These are phyloP conservation scores for Malassezia caprae DNA, from an alignment of 1,284 basidiomycete species.

Conservation along the genomic window DNA sequence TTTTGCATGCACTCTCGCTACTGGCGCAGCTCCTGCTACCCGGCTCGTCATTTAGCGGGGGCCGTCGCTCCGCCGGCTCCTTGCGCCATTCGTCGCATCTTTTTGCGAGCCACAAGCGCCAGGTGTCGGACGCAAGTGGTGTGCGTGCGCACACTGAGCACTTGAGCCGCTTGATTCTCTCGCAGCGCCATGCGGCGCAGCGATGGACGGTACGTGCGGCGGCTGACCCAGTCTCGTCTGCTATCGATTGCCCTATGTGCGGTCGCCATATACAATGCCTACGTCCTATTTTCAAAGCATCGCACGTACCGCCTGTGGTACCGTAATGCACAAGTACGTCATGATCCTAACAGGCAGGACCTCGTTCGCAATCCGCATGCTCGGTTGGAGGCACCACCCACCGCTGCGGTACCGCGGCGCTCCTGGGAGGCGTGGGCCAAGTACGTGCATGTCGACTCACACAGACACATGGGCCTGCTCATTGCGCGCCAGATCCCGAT, in stretches of 20 bases:
- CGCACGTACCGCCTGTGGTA: slow-evolving; percentile 17
- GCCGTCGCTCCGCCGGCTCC: not conserved
- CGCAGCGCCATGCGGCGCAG: slow-evolving; percentile 9
- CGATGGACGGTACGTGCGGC: not conserved
- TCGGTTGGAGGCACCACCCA: slow-evolving; percentile 7
- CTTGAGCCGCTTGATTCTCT: slow-evolving; percentile 4
- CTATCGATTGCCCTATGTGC: slow-evolving; percentile 3
- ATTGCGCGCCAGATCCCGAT: slow-evolving; percentile 8
- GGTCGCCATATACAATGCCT: slow-evolving; percentile 12
- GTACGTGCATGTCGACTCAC: not conserved
- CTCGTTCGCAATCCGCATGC: slow-evolving; percentile 12
- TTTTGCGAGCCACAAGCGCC: slow-evolving; percentile 2
- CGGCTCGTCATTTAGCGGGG: slow-evolving; percentile 4
- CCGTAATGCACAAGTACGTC: not conserved
- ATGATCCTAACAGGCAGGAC: not conserved
- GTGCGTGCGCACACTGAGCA: slow-evolving; percentile 1
- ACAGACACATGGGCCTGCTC: not conserved
- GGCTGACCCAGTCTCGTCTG: slow-evolving; percentile 8
- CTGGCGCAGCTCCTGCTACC: slow-evolving; percentile 13
- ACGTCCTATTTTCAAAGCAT: slow-evolving; percentile 6
- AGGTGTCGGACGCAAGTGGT: not conserved
- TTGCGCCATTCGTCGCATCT: slow-evolving; percentile 1
- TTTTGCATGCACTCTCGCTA: slow-evolving; percentile 7
- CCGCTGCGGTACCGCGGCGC: not conserved
- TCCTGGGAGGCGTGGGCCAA: slow-evolving; percentile 1